Base-by-base conservation (phyloP, 768 basidiomycete species). In the Rhodotorula diobovata region DNA sequence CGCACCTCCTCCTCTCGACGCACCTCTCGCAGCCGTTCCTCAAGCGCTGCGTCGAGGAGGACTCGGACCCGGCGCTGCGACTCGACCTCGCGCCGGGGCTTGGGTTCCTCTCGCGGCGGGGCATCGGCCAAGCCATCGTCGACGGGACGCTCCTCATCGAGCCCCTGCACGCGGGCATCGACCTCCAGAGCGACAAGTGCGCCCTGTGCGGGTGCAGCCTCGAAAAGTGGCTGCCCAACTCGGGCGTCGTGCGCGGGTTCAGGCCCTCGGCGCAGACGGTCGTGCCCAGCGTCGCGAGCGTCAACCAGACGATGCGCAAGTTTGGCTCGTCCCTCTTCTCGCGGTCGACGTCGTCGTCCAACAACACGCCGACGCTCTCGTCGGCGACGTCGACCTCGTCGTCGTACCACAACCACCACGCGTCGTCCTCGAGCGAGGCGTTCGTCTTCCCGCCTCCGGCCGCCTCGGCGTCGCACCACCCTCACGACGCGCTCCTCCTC, bases 11-110 rank as follows among this genome's bases (percentile, higher is more conserved):
- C 50, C 71, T 79, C 57, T 72, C 78, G 30, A 59, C 70, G 7
- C 74, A 79, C 54, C 61, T 72, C 56, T 67, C 67, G 16, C 76
- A 75, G 18, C 76, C 78, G 12, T 79, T 79, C 73, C 32, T 79
- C 20, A 79, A 78, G 66, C 76, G 78, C 34, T 72, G 73, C 63
- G 67, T 77, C 50, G 77, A 78, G 53, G 78, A 79, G 34, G 78
- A 79, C 61, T 92, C 93, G 34, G 95, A 99, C 76, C 91, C 95
- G 0, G 91, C 93, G 0, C 83, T 96, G 41, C 88, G 96, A 16
- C 85, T 99, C 28, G 96, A 98, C 78, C 82, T 90, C n/a, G 93
- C 96, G 0, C 91, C 94, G 0, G 90, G 93, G 21, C 83, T 99
- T 45, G 93, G 91, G 77, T 98, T 91, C 90, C 84, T 98, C n/a